Conservation (phyloP, 1,284 basidiomycete genomes). For the Hemileccinum hortonii region DNA sequence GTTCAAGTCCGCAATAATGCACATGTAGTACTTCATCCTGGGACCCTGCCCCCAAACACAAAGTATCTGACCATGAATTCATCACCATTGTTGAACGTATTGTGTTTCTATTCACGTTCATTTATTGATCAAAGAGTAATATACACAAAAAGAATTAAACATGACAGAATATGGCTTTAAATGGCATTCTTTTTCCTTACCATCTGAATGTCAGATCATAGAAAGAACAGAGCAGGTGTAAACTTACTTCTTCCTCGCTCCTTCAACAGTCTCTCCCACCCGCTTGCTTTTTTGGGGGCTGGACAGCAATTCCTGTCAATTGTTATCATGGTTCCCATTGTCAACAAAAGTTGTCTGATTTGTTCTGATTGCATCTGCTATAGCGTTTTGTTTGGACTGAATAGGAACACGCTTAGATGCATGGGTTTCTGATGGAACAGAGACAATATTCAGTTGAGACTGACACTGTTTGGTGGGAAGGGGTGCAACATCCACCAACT, state of each 20-base stretch:
- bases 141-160: too few species aligned
- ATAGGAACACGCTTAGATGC: not conserved
- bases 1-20: too few species aligned
- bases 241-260: not conserved
- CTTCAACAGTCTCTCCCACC: not conserved
- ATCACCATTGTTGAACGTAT: too few species aligned
- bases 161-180: too few species aligned
- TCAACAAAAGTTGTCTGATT: not conserved
- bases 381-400: not conserved
- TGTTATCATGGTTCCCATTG: not conserved
- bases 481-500: not conserved
- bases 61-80: too few species aligned
- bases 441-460: too few species aligned
- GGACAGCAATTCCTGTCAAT: not conserved
- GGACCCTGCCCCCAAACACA: too few species aligned
- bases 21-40: too few species aligned
- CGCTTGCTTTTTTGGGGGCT: not conserved
- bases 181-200: not conserved
- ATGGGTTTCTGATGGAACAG: not conserved
- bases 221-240: not conserved
- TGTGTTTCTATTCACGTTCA: too few species aligned
- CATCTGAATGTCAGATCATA: not conserved
- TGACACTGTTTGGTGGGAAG: not conserved
- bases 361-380: not conserved
- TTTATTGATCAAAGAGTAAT: too few species aligned